Conservation (phyloP, 495 filamentous ascomycete genomes). For the Astrothelium macrocarpum region DNA sequence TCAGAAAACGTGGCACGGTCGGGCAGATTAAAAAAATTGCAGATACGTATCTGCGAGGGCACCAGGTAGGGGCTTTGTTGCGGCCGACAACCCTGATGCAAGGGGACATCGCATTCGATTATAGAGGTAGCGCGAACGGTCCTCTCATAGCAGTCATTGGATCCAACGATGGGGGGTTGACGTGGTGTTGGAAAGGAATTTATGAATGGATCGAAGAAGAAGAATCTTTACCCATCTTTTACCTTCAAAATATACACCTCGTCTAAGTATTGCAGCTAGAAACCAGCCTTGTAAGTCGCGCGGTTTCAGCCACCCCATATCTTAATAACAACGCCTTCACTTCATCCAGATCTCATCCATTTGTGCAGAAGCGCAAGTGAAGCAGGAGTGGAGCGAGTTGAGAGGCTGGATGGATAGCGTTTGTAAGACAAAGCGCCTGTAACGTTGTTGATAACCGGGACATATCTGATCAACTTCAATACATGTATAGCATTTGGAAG, state of each 20-base stretch:
- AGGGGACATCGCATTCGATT: neutral
- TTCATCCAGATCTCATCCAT: no score
- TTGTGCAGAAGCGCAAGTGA: no score
- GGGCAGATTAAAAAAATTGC: neutral
- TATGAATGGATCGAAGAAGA: neutral
- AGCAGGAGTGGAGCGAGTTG: no score
- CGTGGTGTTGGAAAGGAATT: neutral
- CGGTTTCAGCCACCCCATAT: no score
- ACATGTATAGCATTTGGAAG: no score
- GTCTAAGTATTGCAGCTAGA: neutral
- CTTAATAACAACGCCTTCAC: no score
- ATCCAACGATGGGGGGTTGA: neutral
- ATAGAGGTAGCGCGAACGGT: neutral
- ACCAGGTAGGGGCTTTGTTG: neutral
- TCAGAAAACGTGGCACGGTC: neutral
- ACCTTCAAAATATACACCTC: neutral
- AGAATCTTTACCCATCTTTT: neutral
- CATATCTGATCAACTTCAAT: no score
- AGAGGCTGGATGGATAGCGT: no score
- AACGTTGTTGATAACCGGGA: no score
- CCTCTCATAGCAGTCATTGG: neutral
- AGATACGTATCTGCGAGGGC: neutral
- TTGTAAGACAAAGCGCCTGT: no score
- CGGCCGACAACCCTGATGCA: neutral
- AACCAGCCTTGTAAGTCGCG: no score